Conservation (phyloP, 2,329 filamentous ascomycete species). For the Phialophora tarda region DNA sequence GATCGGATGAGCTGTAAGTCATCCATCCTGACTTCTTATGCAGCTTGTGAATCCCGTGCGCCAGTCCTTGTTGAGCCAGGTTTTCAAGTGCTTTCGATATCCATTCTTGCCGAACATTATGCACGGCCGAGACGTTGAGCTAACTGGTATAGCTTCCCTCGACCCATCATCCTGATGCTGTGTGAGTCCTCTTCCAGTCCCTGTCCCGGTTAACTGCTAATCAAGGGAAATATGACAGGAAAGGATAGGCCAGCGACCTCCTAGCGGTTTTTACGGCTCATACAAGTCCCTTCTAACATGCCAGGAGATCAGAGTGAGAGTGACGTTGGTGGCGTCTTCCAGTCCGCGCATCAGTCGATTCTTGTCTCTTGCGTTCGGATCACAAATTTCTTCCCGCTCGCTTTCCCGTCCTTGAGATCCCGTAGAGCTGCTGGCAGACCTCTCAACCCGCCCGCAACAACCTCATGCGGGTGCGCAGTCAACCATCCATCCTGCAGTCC, state of each 20-base stretch:
- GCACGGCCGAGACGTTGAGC: neutral
- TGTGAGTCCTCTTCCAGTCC: neutral
- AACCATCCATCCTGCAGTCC: slow-evolving; percentile 58
- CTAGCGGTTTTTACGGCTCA: neutral
- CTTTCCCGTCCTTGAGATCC: slow-evolving; percentile 64
- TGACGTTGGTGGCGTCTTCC: neutral
- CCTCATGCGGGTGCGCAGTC: slow-evolving; percentile 55
- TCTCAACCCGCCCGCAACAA: slow-evolving; percentile 59
- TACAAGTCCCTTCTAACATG: neutral
- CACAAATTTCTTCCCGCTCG: slow-evolving; percentile 68
- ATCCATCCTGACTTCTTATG: neutral
- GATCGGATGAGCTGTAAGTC: neutral
- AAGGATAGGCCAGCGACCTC: neutral
- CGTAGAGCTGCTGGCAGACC: slow-evolving; percentile 60
- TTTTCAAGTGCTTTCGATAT: neutral
- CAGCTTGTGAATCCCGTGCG: neutral
- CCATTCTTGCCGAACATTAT: neutral
- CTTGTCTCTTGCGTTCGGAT: slow-evolving; percentile 46
- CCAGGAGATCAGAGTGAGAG: neutral
- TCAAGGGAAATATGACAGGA: neutral
- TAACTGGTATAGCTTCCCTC: neutral
- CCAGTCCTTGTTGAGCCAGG: neutral
- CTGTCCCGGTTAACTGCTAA: neutral
- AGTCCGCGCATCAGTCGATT: neutral
- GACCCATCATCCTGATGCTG: neutral